Conservation (phyloP, 257 asterid genomes). For the Fraxinus cuspidata region DNA sequence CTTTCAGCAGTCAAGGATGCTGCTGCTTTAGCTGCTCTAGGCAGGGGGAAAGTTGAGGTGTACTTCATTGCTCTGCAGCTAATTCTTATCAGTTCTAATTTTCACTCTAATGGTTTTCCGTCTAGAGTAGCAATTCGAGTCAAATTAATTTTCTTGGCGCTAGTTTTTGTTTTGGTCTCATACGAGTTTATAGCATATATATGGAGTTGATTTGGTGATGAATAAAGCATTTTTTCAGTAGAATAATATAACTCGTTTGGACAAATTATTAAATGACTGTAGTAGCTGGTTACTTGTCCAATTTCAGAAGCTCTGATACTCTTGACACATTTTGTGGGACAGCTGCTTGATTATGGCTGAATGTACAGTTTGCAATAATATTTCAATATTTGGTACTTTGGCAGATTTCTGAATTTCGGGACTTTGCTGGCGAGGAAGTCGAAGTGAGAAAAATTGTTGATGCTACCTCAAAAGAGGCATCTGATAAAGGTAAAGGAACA, state of each 20-base stretch:
- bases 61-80: too few species aligned
- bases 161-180: background rate
- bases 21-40: constrained; percentile 49
- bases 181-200: background rate
- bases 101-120: too few species aligned
- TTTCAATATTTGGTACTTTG: constrained; percentile 5
- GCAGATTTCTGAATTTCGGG: constrained; percentile 81
- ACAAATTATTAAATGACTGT: background rate
- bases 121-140: too few species aligned
- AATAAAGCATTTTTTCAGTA: background rate
- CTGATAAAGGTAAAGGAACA: constrained; percentile 64
- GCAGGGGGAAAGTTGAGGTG: constrained; percentile 88
- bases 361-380: background rate
- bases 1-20: constrained; percentile 19
- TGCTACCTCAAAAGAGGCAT: constrained; percentile 54
- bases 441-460: constrained; percentile 84
- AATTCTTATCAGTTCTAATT: too few species aligned
- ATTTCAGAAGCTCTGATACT: background rate
- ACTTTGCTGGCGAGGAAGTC: constrained; percentile 88
- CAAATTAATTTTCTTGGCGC: too few species aligned
- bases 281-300: background rate
- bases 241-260: background rate
- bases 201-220: background rate
- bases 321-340: background rate
- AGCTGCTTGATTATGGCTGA: background rate